These are phyloP conservation scores for Stenogyne calaminthoides DNA, from an alignment of 305 asterid species.

Conservation along the genomic window DNA sequence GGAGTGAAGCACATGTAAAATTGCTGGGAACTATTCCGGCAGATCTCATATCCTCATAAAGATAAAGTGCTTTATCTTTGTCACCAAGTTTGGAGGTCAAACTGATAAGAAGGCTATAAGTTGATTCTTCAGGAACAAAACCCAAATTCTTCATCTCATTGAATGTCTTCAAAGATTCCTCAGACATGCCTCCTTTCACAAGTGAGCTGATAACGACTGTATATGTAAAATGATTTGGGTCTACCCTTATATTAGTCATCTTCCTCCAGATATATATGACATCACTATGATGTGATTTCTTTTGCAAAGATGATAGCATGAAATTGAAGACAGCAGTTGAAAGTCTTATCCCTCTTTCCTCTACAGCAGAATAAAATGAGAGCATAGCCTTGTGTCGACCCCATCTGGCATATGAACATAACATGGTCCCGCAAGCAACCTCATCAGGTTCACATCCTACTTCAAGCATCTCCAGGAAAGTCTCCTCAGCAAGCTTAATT, in stretches of 20 bases:
- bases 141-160: slow-evolving; percentile 70
- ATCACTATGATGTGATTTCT: slow-evolving; percentile 65
- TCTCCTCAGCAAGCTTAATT: slow-evolving; percentile 82
- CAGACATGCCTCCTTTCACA: slow-evolving; percentile 63
- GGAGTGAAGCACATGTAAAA: slow-evolving; percentile 93
- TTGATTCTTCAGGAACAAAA: slow-evolving; percentile 87
- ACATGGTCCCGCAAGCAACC: slow-evolving; percentile 97
- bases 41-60: slow-evolving; percentile 86
- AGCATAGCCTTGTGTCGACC: slow-evolving; percentile 89
- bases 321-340: slow-evolving; percentile 77
- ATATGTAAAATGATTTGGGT: slow-evolving; percentile 74
- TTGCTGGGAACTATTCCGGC: slow-evolving; percentile 72
- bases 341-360: slow-evolving; percentile 67
- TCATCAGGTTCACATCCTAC: slow-evolving; percentile 93
- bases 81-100: slow-evolving; percentile 58
- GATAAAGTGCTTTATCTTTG: slow-evolving; percentile 54
- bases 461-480: slow-evolving; percentile 96
- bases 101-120: slow-evolving; percentile 83
- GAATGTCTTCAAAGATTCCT: slow-evolving; percentile 67
- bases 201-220: slow-evolving; percentile 78
- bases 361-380: slow-evolving; percentile 83
- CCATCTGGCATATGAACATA: slow-evolving; percentile 91
- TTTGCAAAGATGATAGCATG: slow-evolving; percentile 94
- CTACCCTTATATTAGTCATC: slow-evolving; percentile 63
- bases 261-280: slow-evolving; percentile 69